Percentiles rank a stretch among this genome's conserved stretches.
Evolutionary conservation across 208 protist genomes (phyloP).

Genomic region (Leptomonas seymouri): DNA sequence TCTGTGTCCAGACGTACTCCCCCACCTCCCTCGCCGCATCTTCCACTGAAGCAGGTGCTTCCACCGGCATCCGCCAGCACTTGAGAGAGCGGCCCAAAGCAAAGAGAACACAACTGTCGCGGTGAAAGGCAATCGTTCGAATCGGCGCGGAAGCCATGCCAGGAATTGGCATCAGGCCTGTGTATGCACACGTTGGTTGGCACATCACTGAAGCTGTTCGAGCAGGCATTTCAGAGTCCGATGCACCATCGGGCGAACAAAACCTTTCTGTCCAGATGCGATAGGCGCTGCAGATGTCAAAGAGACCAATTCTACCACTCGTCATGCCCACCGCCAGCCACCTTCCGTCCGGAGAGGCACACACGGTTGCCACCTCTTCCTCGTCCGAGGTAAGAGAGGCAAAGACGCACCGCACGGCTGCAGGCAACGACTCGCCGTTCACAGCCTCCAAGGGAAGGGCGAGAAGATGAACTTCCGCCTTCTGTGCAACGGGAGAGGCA

Average conservation of each 20-base stretch:
- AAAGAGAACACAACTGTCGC: conserved; percentile 17
- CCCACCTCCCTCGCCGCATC: conserved; percentile 2
- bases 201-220: conserved; percentile 8
- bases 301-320: conserved; percentile 33
- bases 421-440: neutral
- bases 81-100: conserved; percentile 19
- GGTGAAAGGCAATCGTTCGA: conserved; percentile 23
- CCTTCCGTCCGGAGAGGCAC: conserved; percentile 18
- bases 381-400: neutral
- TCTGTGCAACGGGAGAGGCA: neutral
- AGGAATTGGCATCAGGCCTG: conserved; percentile 17
- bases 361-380: conserved; percentile 9
- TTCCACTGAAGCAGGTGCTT: neutral
- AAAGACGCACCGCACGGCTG: conserved; percentile 21
- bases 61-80: conserved; percentile 27
- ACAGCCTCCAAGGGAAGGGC: neutral
- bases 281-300: conserved; percentile 22
- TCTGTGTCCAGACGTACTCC: conserved; percentile 24
- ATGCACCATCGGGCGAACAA: no score
- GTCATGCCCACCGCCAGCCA: conserved; percentile 35
- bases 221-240: neutral
- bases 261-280: conserved; percentile 3
- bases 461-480: conserved; percentile 26
- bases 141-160: conserved; percentile 15
- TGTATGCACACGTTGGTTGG: conserved; percentile 14